These are phyloP conservation scores for Poa annua DNA, from an alignment of 176 grass and related monocot genomes.

Conservation along the genomic window DNA sequence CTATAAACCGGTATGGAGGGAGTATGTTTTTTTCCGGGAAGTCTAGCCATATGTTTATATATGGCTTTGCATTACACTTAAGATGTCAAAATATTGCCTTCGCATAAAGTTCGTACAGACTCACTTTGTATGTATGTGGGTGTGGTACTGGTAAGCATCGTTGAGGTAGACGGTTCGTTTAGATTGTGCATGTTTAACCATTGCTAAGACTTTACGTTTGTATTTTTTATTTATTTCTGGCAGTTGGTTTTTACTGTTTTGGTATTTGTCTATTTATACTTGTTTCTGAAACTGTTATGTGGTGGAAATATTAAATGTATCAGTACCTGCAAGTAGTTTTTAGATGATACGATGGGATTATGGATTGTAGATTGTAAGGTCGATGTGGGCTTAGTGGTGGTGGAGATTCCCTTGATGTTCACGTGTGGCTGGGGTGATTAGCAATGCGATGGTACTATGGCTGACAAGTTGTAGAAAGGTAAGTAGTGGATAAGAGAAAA, in stretches of 20 bases:
- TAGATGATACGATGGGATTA: conserved; percentile 8
- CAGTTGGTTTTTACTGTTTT: not conserved
- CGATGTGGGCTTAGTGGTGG: conserved; percentile 2
- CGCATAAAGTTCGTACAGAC: not conserved
- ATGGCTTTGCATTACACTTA: conserved; percentile 5
- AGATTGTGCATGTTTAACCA: conserved; percentile 8
- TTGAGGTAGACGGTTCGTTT: conserved; percentile 8
- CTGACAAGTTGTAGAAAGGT: conserved; percentile 9
- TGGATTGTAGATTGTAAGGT: conserved; percentile 8
- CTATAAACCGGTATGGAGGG: too few relatives aligned
- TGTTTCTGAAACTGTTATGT: conserved; percentile 6
- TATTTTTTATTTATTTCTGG: conserved; percentile 5
- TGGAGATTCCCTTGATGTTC: not conserved
- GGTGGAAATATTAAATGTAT: conserved; percentile 11
- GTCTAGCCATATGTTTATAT: conserved; percentile 17
- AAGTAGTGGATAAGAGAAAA: not conserved
- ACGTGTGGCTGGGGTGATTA: not conserved
- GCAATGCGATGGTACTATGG: not conserved
- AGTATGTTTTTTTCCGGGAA: not conserved
- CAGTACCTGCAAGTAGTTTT: not conserved
- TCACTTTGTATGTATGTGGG: not conserved
- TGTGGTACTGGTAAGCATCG: conserved; percentile 28
- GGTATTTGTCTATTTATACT: conserved; percentile 5
- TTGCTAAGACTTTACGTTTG: not conserved
- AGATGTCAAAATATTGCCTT: conserved; percentile 31